These are phyloP conservation scores for Ligustrum vulgare DNA, from an alignment of 257 asterid species.

Conservation along the genomic window DNA sequence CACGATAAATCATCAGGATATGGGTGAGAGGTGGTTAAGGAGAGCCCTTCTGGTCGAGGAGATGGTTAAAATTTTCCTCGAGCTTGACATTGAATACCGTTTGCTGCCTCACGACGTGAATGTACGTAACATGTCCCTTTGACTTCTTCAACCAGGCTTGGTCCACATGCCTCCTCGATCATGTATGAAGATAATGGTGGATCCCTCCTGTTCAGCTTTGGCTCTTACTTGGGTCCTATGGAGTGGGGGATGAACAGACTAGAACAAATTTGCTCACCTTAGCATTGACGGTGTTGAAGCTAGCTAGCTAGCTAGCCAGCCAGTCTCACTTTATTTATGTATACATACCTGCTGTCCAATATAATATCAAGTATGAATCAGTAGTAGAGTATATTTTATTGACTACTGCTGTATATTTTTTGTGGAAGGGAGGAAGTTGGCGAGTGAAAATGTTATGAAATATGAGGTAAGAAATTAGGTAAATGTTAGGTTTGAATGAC, in stretches of 20 bases:
- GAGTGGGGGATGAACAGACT: not conserved
- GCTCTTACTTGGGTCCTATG: not conserved
- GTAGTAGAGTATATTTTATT: too few relatives aligned
- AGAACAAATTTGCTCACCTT: too few relatives aligned
- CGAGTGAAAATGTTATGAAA: too few relatives aligned
- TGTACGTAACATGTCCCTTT: conserved; percentile 70
- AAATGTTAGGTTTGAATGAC: too few relatives aligned
- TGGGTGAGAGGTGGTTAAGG: conserved; percentile 86
- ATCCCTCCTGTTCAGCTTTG: not conserved
- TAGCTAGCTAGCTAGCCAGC: too few relatives aligned
- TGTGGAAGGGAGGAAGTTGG: too few relatives aligned
- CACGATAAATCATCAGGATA: conserved; percentile 81
- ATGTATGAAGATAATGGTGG: not conserved
- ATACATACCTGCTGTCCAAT: too few relatives aligned
- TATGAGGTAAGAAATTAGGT: too few relatives aligned
- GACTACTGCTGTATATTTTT: too few relatives aligned
- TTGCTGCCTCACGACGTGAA: conserved; percentile 77
- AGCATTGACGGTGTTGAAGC: too few relatives aligned
- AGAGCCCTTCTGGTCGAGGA: conserved; percentile 79
- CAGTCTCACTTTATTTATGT: too few relatives aligned
- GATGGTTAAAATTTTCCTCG: conserved; percentile 67
- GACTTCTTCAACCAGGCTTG: conserved; percentile 61
- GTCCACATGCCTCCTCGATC: conserved; percentile 40
- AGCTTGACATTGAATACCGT: conserved; percentile 83
- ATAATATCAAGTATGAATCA: too few relatives aligned